Percentiles rank a stretch among this genome's conserved stretches.
Conservation (phyloP, 768 basidiomycete genomes). For the Podaxis sp. region DNA sequence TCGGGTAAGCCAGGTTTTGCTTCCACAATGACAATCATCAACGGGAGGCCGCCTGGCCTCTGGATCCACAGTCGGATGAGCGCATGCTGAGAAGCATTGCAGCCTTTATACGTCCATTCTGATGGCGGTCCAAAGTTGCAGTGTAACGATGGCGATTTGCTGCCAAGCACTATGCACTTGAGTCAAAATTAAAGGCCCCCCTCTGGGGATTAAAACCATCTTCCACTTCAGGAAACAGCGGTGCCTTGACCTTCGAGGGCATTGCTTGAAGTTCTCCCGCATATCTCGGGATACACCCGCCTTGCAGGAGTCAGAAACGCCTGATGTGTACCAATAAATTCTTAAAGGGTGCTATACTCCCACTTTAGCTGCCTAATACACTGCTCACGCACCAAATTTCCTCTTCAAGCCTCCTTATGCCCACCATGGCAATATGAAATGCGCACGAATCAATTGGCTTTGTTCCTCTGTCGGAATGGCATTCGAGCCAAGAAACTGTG, state of each 20-base stretch:
- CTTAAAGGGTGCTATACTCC: slow-evolving; percentile 9
- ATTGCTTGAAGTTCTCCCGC: slow-evolving; percentile 16
- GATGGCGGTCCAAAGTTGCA: slow-evolving; percentile 18
- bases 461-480: slow-evolving; percentile 13
- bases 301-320: slow-evolving; percentile 18
- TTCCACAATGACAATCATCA: slow-evolving; percentile 16
- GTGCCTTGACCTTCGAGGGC: slow-evolving; percentile 13
- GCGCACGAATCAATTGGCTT: slow-evolving; percentile 4
- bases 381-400: slow-evolving; percentile 12
- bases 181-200: slow-evolving; percentile 17
- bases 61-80: slow-evolving; percentile 13
- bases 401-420: slow-evolving; percentile 12
- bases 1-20: slow-evolving; percentile 1
- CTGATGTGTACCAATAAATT: slow-evolving; percentile 16
- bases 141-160: slow-evolving; percentile 16
- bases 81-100: slow-evolving; percentile 8
- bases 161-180: slow-evolving; percentile 18
- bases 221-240: slow-evolving; percentile 14
- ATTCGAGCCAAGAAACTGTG: slow-evolving; percentile 17
- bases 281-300: slow-evolving; percentile 17
- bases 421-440: neutral
- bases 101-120: slow-evolving; percentile 10
- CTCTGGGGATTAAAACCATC: slow-evolving; percentile 17
- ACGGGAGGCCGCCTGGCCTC: slow-evolving; percentile 13
- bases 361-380: slow-evolving; percentile 12